These are phyloP conservation scores for Symbiodinium pilosum DNA, from an alignment of 73 alveolate species.

Conservation along the genomic window DNA sequence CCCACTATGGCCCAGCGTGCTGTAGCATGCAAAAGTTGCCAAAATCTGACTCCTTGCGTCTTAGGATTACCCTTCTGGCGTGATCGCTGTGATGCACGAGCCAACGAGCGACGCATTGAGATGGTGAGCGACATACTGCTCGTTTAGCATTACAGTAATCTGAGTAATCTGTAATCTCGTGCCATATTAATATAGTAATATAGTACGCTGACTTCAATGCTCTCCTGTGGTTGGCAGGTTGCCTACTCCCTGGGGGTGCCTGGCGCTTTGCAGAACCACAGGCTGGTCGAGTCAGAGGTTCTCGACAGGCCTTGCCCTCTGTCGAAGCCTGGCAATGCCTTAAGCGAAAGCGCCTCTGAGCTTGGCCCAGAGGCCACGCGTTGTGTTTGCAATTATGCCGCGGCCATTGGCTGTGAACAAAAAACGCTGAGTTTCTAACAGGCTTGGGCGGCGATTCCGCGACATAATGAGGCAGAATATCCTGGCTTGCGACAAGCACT, in stretches of 20 bases:
- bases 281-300: conserved; percentile 7
- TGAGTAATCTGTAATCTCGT: not conserved
- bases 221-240: not conserved
- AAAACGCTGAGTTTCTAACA: not conserved
- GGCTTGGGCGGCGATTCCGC: no score
- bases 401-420: no score
- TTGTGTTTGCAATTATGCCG: no score
- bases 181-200: not conserved
- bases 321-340: not conserved
- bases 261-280: conserved; percentile 38
- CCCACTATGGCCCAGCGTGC: not conserved
- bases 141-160: no score
- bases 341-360: no score
- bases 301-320: conserved; percentile 42
- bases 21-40: not conserved
- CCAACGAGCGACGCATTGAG: conserved; percentile 61
- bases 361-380: no score
- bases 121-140: not conserved
- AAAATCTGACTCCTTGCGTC: no score
- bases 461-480: no score
- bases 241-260: conserved; percentile 40
- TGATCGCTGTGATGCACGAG: conserved; percentile 69
- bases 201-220: no score
- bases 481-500: no score
- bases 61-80: conserved; percentile 63